Conservation (phyloP, 2,329 filamentous ascomycete genomes). For the Colletotrichum chlorophyti region DNA sequence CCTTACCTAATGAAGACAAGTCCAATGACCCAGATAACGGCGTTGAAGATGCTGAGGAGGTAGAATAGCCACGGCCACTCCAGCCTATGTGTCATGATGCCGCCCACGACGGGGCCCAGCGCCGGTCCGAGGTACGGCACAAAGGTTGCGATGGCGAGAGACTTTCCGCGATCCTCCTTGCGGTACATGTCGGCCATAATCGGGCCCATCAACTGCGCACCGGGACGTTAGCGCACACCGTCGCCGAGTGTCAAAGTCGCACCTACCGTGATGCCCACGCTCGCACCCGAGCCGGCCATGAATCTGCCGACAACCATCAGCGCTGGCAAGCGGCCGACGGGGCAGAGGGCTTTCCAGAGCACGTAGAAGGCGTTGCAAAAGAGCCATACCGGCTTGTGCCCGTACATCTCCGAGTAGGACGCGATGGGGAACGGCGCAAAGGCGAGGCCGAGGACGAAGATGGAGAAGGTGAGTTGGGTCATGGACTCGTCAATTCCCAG, state of each 20-base stretch:
- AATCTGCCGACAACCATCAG: slow-evolving; percentile 65
- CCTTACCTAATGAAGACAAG: slow-evolving; percentile 48
- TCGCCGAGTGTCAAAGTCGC: neutral
- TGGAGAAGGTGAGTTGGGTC: slow-evolving; percentile 2
- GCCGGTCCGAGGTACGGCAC: slow-evolving; percentile 50
- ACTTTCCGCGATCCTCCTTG: slow-evolving; percentile 43
- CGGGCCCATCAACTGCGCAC: slow-evolving; percentile 38
- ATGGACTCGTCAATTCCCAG: slow-evolving; percentile 34
- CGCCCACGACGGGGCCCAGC: slow-evolving; percentile 49
- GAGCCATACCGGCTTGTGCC: slow-evolving; percentile 46
- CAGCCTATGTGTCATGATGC: slow-evolving; percentile 42
- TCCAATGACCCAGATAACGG: slow-evolving; percentile 41
- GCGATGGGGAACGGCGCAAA: slow-evolving; percentile 49
- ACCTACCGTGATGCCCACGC: slow-evolving; percentile 38
- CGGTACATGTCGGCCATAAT: slow-evolving; percentile 45
- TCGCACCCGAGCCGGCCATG: slow-evolving; percentile 55
- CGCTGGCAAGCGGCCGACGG: slow-evolving; percentile 53
- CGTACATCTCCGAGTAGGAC: slow-evolving; percentile 50
- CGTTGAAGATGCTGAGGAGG: slow-evolving; percentile 40
- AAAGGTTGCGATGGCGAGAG: slow-evolving; percentile 46
- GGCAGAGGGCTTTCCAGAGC: slow-evolving; percentile 52
- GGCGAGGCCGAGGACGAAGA: slow-evolving; percentile 56
- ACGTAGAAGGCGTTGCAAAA: slow-evolving; percentile 40
- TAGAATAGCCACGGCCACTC: slow-evolving; percentile 52
- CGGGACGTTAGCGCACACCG: no score